Evolutionary conservation across 768 basidiomycete species (phyloP).

Genomic region (Obba rivulosa): DNA sequence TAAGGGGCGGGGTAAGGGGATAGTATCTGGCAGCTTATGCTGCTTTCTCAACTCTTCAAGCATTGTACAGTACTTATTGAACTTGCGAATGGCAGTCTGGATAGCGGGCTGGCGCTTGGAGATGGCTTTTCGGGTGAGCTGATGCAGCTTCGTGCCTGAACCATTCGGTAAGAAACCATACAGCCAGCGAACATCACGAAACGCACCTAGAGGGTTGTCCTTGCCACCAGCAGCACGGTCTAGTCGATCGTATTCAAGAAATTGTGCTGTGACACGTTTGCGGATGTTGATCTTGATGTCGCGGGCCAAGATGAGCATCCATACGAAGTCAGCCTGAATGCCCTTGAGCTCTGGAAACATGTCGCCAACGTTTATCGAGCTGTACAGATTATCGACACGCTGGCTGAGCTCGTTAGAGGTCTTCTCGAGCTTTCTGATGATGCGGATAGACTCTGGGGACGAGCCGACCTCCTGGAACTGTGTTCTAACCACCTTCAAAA

Average conservation of each 20-base stretch:
- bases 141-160: too few relatives aligned
- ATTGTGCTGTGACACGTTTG: constrained; percentile 27
- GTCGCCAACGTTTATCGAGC: constrained; percentile 29
- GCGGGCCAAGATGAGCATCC: constrained; percentile 26
- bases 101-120: too few relatives aligned
- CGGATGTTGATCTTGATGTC: constrained; percentile 37
- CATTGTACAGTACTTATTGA: too few relatives aligned
- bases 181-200: too few relatives aligned
- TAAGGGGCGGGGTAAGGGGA: too few relatives aligned
- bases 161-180: too few relatives aligned
- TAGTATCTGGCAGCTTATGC: too few relatives aligned
- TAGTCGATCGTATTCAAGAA: constrained; percentile 34
- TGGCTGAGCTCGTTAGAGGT: constrained; percentile 19
- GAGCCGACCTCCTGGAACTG: constrained; percentile 26
- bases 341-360: constrained; percentile 29
- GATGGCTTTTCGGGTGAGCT: too few relatives aligned
- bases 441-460: constrained; percentile 26
- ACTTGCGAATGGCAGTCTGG: too few relatives aligned
- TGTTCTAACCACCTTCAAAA: constrained; percentile 3
- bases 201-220: too few relatives aligned
- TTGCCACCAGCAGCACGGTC: constrained; percentile 23
- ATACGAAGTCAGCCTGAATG: constrained; percentile 25
- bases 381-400: constrained; percentile 28
- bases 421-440: constrained; percentile 22
- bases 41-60: too few relatives aligned